Conservation (phyloP, 2,329 filamentous ascomycete species). For the Aspergillus amoenus region DNA sequence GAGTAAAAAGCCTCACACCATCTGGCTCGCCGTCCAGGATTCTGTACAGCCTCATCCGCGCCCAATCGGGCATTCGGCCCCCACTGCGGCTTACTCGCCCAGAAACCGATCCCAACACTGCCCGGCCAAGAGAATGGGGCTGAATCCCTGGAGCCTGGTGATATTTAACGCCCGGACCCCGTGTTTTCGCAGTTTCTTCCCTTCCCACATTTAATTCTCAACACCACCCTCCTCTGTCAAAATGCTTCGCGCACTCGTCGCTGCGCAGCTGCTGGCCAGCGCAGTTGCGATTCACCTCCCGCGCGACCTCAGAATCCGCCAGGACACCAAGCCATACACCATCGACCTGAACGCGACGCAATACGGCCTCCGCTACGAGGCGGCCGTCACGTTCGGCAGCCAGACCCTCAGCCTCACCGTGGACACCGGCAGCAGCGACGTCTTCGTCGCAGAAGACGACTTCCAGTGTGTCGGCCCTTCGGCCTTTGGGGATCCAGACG, state of each 20-base stretch:
- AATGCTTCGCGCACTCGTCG: conserved; percentile 1
- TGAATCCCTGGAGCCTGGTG: not conserved
- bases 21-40: not conserved
- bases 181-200: not conserved
- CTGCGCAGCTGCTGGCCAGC: not conserved
- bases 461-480: conserved; percentile 28
- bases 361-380: conserved; percentile 6
- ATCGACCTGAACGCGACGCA: not conserved
- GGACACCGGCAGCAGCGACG: conserved; percentile 51
- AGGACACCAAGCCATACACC: not conserved
- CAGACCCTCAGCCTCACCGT: conserved; percentile 39
- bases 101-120: not conserved
- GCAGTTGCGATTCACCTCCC: not conserved
- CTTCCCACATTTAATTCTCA: not conserved
- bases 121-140: not conserved
- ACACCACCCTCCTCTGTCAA: not conserved
- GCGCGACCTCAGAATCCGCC: not conserved
- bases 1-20: no score
- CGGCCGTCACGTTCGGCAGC: conserved; percentile 23
- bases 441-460: conserved; percentile 41
- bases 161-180: not conserved
- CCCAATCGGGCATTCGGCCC: not conserved
- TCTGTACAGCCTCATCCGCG: not conserved
- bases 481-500: not conserved
- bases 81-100: not conserved